Base-by-base conservation (phyloP, 805 yeast genomes). In the Candida tallmaniae region DNA sequence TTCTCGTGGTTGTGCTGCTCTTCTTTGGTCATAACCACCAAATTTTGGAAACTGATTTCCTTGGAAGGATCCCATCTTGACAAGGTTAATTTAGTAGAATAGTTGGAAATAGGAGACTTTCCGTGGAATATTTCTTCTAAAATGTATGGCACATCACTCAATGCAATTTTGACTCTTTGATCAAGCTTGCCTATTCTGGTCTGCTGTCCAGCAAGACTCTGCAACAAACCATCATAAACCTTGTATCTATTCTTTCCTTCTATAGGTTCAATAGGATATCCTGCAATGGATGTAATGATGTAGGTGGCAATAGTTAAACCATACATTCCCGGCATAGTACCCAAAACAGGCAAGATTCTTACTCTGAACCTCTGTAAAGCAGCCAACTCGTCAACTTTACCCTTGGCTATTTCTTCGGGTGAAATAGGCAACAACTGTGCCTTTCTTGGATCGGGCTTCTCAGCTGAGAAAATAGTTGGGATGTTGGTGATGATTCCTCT, bases 261-360 rank as follows among this genome's bases (percentile, higher is more conserved):
- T 27, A 86, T 76, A 32, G 95, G 93, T 42, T 90, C 96, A 34
- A 82, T 77, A 16, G 94, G 93, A 54, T 93, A 93, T 1, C 93
- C 96, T 1, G 95, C 78, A 6, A 87, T 78, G 3, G 73, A 61
- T 2, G 95, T 83, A 23, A 93, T 60, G 15, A 93, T 65, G 61
- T 85, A 80, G 0, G 96, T 83, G 3, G 96, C 94, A 37, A 90
- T 74, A 0, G 96, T 76, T 31, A 93, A 70, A 1, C 97, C 99
- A 64, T 93, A 93, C 60, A 90, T 82, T 7, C 93, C 97, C 1
- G 99, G 99, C 82, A 93, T 78, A 0, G 98, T 86, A 3, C 98
- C 97, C 43, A 93, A 63, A 0, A 93, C 99, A 0, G 99, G 99
- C 37, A 93, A 69, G 30, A 93, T 90, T 48, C 99, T 72, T 8